These are phyloP conservation scores for Cercospora janseana DNA, from an alignment of 2,329 filamentous ascomycete genomes.

Conservation along the genomic window DNA sequence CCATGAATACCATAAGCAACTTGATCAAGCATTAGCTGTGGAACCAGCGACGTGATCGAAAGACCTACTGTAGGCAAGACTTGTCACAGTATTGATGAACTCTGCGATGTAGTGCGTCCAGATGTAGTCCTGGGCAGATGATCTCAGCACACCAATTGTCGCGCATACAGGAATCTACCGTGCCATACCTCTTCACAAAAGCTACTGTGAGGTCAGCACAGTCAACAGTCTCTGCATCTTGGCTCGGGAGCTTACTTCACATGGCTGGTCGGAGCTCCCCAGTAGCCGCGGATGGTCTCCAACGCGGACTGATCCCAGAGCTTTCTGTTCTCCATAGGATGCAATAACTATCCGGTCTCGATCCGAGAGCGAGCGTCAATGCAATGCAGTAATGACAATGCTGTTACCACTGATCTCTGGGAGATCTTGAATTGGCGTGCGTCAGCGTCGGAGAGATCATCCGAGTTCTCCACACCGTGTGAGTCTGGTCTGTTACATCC, in stretches of 20 bases:
- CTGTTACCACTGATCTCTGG: no score
- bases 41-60: neutral
- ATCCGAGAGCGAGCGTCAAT: no score
- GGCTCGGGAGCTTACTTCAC: conserved; percentile 45
- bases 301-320: conserved; percentile 18
- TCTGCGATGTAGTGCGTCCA: conserved; percentile 29
- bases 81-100: conserved; percentile 34
- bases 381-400: no score
- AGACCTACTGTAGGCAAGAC: conserved; percentile 27
- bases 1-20: conserved; percentile 31
- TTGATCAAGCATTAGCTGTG: conserved; percentile 3
- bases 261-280: conserved; percentile 14
- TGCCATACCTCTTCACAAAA: conserved; percentile 30
- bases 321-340: conserved; percentile 10
- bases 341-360: neutral
- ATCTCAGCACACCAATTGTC: neutral
- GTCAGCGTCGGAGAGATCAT: no score
- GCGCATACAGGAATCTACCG: neutral
- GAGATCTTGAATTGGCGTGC: no score
- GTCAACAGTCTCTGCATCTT: neutral
- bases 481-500: no score
- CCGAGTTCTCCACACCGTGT: no score
- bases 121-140: conserved; percentile 26
- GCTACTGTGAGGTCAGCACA: conserved; percentile 42
- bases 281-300: conserved; percentile 10